Percentiles rank a stretch among this genome's conserved stretches.
phyloP scores from a whole-genome alignment of 768 basidiomycete genomes.

The Leccinum sublutescens region DNA sequence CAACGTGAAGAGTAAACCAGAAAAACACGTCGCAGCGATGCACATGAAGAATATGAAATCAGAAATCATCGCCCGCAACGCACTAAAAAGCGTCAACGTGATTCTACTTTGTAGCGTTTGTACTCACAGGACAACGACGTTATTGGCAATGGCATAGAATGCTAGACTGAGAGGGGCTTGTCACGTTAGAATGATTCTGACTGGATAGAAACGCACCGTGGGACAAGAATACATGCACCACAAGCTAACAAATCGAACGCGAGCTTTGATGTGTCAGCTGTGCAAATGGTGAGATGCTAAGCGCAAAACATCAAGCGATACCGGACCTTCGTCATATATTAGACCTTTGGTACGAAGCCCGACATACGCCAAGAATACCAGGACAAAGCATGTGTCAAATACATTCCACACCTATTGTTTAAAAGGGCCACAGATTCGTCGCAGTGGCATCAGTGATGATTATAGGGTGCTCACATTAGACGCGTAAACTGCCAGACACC shows the following conservation, averaged over 20 bases:
- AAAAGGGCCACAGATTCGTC: constrained; percentile 1
- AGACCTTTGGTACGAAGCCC: constrained; percentile 66
- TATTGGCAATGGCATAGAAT: constrained; percentile 78
- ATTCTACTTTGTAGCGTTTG: neutral
- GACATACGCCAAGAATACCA: constrained; percentile 68
- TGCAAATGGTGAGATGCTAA: constrained; percentile 5
- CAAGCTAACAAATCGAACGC: constrained; percentile 85
- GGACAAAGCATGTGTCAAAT: constrained; percentile 75
- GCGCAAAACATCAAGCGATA: neutral
- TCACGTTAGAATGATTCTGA: neutral
- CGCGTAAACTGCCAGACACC: constrained; percentile 58
- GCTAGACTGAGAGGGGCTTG: constrained; percentile 48
- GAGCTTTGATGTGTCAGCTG: constrained; percentile 49
- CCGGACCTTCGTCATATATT: constrained; percentile 47
- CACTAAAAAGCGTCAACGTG: constrained; percentile 41
- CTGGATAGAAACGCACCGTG: constrained; percentile 47
- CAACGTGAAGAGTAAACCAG: constrained; percentile 63
- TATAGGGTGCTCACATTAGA: constrained; percentile 59
- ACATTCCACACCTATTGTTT: constrained; percentile 79
- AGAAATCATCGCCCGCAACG: constrained; percentile 77
- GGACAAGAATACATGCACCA: constrained; percentile 82
- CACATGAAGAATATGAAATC: constrained; percentile 79
- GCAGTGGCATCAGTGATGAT: neutral
- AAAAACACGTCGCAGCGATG: constrained; percentile 78
- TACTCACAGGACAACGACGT: constrained; percentile 72